phyloP scores from a whole-genome alignment of 306 rosid species.

The Rosa chinensis region DNA sequence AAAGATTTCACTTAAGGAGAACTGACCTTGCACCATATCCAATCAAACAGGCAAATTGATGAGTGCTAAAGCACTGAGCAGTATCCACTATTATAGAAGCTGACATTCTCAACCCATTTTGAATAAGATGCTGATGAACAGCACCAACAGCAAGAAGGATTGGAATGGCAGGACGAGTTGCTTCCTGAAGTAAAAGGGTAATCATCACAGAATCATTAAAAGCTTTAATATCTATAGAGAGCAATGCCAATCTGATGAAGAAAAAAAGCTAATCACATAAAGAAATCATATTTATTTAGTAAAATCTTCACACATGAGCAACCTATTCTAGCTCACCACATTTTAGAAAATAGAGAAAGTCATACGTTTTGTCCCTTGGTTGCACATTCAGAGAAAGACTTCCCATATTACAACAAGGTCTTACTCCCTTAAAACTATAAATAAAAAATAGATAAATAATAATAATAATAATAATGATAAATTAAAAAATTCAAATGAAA shows the following conservation, averaged over 20 bases:
- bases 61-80: constrained; percentile 99
- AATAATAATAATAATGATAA: neutral
- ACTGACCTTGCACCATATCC: constrained; percentile 99
- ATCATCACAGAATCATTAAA: constrained; percentile 22
- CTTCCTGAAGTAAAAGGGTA: constrained; percentile 48
- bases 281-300: neutral
- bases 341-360: neutral
- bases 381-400: constrained; percentile 1
- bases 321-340: neutral
- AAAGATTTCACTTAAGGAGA: constrained; percentile 18
- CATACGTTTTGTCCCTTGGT: constrained; percentile 2
- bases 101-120: constrained; percentile 88
- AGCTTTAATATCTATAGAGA: neutral
- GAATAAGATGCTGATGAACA: constrained; percentile 97
- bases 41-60: constrained; percentile 95
- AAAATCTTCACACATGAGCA: neutral
- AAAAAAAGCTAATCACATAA: neutral
- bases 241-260: neutral
- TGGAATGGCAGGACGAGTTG: constrained; percentile 94
- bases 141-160: constrained; percentile 98
- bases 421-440: constrained; percentile 5
- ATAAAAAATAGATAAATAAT: neutral
- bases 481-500: neutral
- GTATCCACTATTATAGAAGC: constrained; percentile 90
- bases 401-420: neutral